phyloP scores from a whole-genome alignment of 352 stramenopile species.

The Globisporangium barbulae region DNA sequence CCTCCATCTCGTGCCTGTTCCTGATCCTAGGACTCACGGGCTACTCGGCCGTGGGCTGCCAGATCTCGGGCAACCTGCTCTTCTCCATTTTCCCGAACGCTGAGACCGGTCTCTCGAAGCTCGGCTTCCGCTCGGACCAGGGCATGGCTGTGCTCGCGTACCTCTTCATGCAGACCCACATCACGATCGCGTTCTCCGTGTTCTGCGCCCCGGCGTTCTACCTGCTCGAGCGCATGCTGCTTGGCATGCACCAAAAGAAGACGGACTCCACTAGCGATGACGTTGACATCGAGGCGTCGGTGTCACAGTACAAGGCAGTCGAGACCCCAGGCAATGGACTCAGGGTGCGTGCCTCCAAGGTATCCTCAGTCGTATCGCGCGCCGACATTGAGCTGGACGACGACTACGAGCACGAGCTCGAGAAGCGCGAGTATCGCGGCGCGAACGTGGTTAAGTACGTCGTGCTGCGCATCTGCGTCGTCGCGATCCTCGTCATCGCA shows the following conservation, averaged over 20 bases:
- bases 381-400: slow-evolving; percentile 8
- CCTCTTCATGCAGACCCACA: slow-evolving; percentile 13
- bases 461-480: slow-evolving; percentile 18
- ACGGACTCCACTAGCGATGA: background rate
- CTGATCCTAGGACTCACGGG: slow-evolving; percentile 34
- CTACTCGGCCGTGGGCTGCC: slow-evolving; percentile 45
- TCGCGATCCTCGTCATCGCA: slow-evolving; percentile 17
- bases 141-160: slow-evolving; percentile 25
- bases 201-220: slow-evolving; percentile 28
- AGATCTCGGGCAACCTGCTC: slow-evolving; percentile 39
- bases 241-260: slow-evolving; percentile 25
- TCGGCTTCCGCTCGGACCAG: slow-evolving; percentile 25
- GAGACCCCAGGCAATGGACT: background rate
- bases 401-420: background rate
- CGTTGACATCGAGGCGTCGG: background rate
- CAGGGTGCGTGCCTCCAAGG: background rate
- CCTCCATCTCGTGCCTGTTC: slow-evolving; percentile 43
- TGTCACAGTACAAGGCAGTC: background rate
- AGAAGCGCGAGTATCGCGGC: slow-evolving; percentile 11
- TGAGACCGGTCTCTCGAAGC: too few relatives aligned
- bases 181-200: slow-evolving; percentile 33
- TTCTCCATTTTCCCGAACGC: slow-evolving; percentile 14
- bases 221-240: slow-evolving; percentile 22
- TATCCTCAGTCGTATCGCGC: slow-evolving; percentile 15
- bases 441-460: slow-evolving; percentile 17